Evolutionary conservation across 139 green algal genomes (phyloP).

Genomic region (Micromonas commoda): DNA sequence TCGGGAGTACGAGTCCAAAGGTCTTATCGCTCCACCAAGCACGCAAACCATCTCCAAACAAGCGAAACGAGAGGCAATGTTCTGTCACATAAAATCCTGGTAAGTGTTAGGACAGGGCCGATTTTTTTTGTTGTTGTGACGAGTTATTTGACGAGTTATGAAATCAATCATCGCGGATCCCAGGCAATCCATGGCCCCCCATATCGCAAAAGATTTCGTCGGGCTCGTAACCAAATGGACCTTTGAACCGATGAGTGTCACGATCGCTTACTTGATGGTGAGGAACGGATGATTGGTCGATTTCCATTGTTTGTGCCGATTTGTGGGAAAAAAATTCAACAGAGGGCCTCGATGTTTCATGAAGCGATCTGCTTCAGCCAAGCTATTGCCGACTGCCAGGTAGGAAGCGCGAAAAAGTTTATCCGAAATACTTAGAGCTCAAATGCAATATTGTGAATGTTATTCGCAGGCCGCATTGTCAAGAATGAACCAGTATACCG

Average conservation of each 20-base stretch:
- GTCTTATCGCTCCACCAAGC: background rate
- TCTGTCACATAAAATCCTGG: background rate
- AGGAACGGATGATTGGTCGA: no score
- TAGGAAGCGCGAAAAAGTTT: background rate
- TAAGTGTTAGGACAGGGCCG: no score
- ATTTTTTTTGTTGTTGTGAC: no score
- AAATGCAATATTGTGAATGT: background rate
- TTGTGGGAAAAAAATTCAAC: no score
- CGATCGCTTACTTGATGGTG: conserved; percentile 6
- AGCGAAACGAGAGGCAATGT: conserved; percentile 9
- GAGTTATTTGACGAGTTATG: background rate
- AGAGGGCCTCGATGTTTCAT: background rate
- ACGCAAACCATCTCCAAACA: background rate
- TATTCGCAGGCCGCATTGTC: background rate
- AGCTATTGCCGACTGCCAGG: background rate
- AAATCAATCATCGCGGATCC: no score
- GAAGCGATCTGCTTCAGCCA: conserved; percentile 20
- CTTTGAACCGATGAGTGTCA: background rate
- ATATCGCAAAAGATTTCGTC: no score
- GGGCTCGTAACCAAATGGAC: background rate
- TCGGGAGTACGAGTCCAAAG: background rate
- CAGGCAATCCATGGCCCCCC: no score
- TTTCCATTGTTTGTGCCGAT: no score
- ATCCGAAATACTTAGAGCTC: background rate
- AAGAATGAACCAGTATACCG: background rate